Evolutionary conservation across 2,329 filamentous ascomycete genomes (phyloP), one percentile per base, ranked within the genome.

Genomic region (Xylaria sp.): DNA sequence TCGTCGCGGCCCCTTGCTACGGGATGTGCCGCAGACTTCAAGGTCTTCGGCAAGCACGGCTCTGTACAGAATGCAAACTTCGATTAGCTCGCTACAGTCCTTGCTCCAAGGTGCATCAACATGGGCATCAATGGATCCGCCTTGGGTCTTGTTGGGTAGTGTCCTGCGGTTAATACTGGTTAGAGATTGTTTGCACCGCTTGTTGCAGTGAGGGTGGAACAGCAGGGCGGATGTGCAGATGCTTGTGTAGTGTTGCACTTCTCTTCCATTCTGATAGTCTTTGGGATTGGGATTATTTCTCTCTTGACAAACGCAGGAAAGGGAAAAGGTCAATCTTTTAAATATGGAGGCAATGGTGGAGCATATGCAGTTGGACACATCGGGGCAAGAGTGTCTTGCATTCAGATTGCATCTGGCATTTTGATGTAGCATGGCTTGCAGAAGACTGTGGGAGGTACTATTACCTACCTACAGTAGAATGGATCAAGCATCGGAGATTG

Each of bases 21-120:
- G 4, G 67, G 64, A 8, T 71, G 67, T 30, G 69, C 69, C 0
- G 67, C 69, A 3, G 51, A 71, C 55, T 69, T 56, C 17, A 64
- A 69, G 55, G 19, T 59, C 1, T 71, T 71, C 48, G 67, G 67
- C 2, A 8, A 12, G 36, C 3, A 34, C 4, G 2, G 12, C n/a
- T 6, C 45, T 17, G 27, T 19, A 34, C 36, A 6, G 1, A 12
- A 12, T 30, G 30, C 6, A 14, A 11, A 19, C 6, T 34, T 19
- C 24, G 30, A 53, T 9, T 24, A 45, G 9, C 36, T n/a, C 19
- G 7, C 34, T 14, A 30, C 30, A 12, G 50, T 27, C 30, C 5
- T 56, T 7, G 17, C 17, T 56, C 14, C 12, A 14, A 2, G 12
- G 17, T 17, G n/a, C 27, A 59, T 50, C 36, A 17, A 21, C 32